These are phyloP conservation scores for Neurospora sp. DNA, from an alignment of 495 filamentous ascomycete genomes.

Conservation along the genomic window DNA sequence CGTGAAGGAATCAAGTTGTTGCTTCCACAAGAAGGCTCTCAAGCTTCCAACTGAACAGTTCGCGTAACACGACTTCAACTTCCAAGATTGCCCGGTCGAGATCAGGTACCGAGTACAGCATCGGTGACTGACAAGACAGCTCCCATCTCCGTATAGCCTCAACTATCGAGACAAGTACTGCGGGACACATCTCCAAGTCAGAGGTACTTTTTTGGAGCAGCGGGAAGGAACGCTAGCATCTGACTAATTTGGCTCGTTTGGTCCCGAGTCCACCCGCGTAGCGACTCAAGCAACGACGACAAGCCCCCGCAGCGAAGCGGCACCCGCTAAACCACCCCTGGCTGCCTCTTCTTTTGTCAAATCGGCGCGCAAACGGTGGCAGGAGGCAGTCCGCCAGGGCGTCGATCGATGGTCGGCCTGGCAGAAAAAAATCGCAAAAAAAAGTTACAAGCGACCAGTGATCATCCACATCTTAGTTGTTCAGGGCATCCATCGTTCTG, in stretches of 20 bases:
- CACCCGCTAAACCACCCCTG: neutral
- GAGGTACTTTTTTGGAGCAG: neutral
- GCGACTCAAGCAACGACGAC: neutral
- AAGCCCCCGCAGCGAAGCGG: conserved; percentile 4
- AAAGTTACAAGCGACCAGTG: neutral
- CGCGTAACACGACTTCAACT: neutral
- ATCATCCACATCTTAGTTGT: neutral
- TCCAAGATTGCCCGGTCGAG: neutral
- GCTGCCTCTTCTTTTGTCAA: neutral
- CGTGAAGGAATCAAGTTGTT: neutral
- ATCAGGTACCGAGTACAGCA: neutral
- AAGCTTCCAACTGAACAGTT: neutral
- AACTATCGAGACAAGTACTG: neutral
- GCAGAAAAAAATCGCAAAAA: neutral
- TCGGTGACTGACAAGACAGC: neutral
- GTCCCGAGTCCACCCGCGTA: conserved; percentile 17
- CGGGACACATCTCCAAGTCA: neutral
- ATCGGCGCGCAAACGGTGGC: neutral
- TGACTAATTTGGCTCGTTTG: conserved; percentile 6
- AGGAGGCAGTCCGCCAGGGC: neutral
- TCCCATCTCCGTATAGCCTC: neutral
- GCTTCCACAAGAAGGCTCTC: neutral
- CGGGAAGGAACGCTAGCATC: neutral
- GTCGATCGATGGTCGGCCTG: neutral
- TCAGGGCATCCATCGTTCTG: neutral